phyloP scores from a whole-genome alignment of 257 asterid species.

The Solanum stenotomum region DNA sequence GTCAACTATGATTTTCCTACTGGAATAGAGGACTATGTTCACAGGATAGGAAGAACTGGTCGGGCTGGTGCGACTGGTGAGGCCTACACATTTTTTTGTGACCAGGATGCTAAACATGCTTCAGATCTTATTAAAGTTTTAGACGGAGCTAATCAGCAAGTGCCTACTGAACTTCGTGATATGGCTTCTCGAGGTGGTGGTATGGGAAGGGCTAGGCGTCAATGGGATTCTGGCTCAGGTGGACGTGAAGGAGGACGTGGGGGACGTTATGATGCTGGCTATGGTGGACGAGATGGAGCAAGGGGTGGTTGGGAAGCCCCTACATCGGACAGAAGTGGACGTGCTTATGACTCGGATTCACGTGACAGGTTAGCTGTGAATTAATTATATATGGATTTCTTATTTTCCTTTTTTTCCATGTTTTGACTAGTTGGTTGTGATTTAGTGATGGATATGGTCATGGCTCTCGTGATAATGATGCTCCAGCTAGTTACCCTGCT shows the following conservation, averaged over 20 bases:
- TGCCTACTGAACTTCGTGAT: constrained; percentile 68
- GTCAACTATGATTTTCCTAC: constrained; percentile 88
- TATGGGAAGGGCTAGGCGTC: constrained; percentile 59
- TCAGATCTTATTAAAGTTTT: constrained; percentile 71
- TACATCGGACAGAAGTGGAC: constrained; percentile 24
- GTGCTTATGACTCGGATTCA: constrained; percentile 35
- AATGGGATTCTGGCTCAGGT: constrained; percentile 68
- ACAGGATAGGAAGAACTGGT: constrained; percentile 99
- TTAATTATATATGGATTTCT: neutral
- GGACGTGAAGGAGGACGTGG: constrained; percentile 55
- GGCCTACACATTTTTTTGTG: constrained; percentile 71
- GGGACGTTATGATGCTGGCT: constrained; percentile 41
- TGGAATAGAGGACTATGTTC: constrained; percentile 96
- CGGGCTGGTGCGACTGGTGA: constrained; percentile 96
- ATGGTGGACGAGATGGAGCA: constrained; percentile 48
- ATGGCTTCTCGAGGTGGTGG: constrained; percentile 85
- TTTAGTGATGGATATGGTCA: constrained; percentile 32
- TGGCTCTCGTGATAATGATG: constrained; percentile 21
- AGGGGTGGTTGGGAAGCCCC: constrained; percentile 33
- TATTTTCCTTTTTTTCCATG: neutral
- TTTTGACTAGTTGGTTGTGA: neutral
- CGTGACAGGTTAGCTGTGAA: constrained; percentile 32
- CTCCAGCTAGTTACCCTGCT: constrained; percentile 24
- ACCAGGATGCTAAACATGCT: constrained; percentile 81
- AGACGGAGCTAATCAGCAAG: constrained; percentile 85